Percentiles rank a stretch among this genome's conserved stretches.
These are phyloP conservation scores for Rhododendron williamsianum DNA, from an alignment of 148 eudicot species.

Conservation along the genomic window DNA sequence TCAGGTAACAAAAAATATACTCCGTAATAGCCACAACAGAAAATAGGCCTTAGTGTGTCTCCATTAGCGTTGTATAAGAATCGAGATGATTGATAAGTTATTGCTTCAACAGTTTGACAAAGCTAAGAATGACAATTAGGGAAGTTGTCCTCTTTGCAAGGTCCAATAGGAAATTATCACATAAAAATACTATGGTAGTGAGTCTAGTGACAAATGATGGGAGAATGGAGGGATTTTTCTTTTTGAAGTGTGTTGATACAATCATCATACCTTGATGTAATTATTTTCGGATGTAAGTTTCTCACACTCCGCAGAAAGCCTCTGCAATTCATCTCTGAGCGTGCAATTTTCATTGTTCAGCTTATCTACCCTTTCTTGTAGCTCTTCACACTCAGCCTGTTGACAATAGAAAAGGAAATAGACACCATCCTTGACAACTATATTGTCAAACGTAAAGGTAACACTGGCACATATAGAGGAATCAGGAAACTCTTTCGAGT, in stretches of 20 bases:
- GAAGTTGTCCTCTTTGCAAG: not conserved
- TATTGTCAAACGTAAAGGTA: not conserved
- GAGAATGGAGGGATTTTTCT: not conserved
- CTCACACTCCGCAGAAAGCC: slow-evolving; percentile 64
- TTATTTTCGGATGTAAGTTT: slow-evolving; percentile 67
- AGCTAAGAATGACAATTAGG: not conserved
- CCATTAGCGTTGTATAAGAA: not conserved
- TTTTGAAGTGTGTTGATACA: slow-evolving; percentile 1
- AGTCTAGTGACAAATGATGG: not conserved
- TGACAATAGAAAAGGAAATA: slow-evolving; percentile 4
- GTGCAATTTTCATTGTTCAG: slow-evolving; percentile 51
- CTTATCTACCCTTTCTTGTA: slow-evolving; percentile 61
- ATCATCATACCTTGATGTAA: slow-evolving; percentile 54
- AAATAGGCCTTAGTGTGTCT: not conserved
- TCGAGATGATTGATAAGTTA: not conserved
- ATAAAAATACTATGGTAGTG: not conserved
- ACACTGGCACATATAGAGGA: not conserved
- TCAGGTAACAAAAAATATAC: not conserved
- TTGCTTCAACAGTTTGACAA: not conserved
- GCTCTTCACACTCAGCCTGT: slow-evolving; percentile 92
- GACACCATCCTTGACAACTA: not conserved
- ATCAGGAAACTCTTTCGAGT: not conserved
- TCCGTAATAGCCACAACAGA: too few relatives aligned
- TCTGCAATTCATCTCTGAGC: slow-evolving; percentile 65
- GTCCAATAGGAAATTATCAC: not conserved